Evolutionary conservation across 805 yeast species (phyloP), one percentile per base, ranked within the genome.

Genomic region (Wickerhamiella bombiphila): DNA sequence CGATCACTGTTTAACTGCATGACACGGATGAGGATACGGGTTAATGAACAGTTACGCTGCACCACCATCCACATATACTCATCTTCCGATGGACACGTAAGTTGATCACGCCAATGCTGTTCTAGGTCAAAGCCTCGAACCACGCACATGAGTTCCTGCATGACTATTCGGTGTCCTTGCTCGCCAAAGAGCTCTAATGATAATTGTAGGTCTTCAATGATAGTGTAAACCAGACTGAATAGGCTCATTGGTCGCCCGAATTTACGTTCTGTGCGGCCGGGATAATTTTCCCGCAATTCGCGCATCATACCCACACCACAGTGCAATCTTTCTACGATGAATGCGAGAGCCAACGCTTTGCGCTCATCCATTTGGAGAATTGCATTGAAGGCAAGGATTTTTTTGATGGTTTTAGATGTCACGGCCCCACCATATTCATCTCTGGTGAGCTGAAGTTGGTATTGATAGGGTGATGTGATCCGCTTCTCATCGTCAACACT

Each of bases 91-190:
- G 33, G 33, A 16, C 33, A 30, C 6, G 11, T 17, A 5, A 13
- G 20, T 30, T 30, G 19, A 20, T 15, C 18, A 6, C 33, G 20
- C 33, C 33, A 30, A n/a, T 30, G 33, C 7, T 19, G 7, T n/a
- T 30, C 33, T n/a, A 30, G 33, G 33, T 30, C 11, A 14, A 6
- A 9, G 22, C 33, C 33, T 16, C 33, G 20, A 9, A 13, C 20
- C 22, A 30, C 18, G 19, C 18, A 13, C 33, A 30, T 30, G 22
- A 30, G 16, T n/a, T 30, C 33, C n/a, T 16, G 33, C n/a, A 30
- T 13, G 8, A 16, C 7, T n/a, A 30, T 30, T 7, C 33, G 33
- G 14, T 13, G 18, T 13, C 18, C 33, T 6, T 13, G 18, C 22
- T 17, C 14, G 18, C 33, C 33, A 14, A 30, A 16, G 6, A 30